Evolutionary conservation across 1,139 yeast genomes (phyloP).

Genomic region (Sugiyamaella castrensis): DNA sequence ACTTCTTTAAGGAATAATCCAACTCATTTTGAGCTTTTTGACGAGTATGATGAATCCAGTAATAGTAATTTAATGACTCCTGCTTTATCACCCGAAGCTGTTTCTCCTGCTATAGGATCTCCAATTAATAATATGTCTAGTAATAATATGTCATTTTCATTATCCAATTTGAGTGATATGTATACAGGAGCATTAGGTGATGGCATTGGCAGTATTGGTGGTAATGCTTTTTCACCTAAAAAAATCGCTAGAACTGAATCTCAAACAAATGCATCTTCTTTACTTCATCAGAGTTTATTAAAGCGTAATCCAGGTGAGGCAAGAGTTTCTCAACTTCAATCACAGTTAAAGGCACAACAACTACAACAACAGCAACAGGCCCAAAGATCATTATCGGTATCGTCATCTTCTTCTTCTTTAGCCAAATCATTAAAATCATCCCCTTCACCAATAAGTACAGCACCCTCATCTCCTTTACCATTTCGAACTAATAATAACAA

Average conservation of each 20-base stretch:
- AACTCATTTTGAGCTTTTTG: conserved; percentile 27
- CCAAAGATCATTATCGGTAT: background rate
- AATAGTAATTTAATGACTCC: conserved; percentile 23
- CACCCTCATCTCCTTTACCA: background rate
- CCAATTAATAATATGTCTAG: conserved; percentile 9
- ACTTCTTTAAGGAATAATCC: background rate
- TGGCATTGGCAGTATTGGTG: background rate
- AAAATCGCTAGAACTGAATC: conserved; percentile 31
- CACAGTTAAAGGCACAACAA: background rate
- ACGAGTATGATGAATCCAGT: conserved; percentile 22
- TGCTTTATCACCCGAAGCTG: conserved; percentile 25
- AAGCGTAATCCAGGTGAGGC: conserved; percentile 11
- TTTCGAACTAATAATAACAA: conserved; percentile 6
- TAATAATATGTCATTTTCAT: conserved; percentile 13
- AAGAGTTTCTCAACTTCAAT: conserved; percentile 5
- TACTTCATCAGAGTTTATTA: conserved; percentile 20
- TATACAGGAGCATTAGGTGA: background rate
- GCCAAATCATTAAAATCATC: no score
- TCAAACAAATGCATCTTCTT: conserved; percentile 27
- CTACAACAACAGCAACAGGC: conserved; percentile 3
- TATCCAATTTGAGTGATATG: conserved; percentile 15
- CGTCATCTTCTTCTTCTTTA: background rate
- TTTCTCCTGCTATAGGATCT: conserved; percentile 19
- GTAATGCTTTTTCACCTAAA: conserved; percentile 18
- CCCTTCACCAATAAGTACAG: no score